These are phyloP conservation scores for Setaria viridis DNA, from an alignment of 202 grass and related monocot species.

Conservation along the genomic window DNA sequence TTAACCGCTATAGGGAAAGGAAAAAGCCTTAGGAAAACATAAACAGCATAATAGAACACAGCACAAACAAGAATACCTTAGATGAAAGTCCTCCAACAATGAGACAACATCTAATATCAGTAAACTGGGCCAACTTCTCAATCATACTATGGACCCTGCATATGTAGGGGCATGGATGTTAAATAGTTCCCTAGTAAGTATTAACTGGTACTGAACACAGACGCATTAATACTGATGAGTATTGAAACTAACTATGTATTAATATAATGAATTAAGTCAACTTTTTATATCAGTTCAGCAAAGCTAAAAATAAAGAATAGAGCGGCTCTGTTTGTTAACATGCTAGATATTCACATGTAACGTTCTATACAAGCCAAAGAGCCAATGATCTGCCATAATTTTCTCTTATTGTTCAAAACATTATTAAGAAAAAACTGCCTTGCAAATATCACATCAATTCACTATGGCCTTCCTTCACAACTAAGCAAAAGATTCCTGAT, in stretches of 20 bases:
- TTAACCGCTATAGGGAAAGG: background rate
- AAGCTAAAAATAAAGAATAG: background rate
- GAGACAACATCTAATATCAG: slow-evolving; percentile 96
- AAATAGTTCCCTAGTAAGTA: slow-evolving; percentile 25
- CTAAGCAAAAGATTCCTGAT: background rate
- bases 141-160: slow-evolving; percentile 98
- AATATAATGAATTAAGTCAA: background rate
- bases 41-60: slow-evolving; percentile 29
- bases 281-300: slow-evolving; percentile 2
- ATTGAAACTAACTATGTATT: slow-evolving; percentile 9
- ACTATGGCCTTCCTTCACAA: background rate
- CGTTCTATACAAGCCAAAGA: background rate
- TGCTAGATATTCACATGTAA: background rate
- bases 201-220: background rate
- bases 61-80: slow-evolving; percentile 61
- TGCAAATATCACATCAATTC: background rate
- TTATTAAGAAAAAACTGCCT: background rate
- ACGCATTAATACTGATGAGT: slow-evolving; percentile 17
- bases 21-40: background rate
- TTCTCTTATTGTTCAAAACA: background rate
- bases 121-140: slow-evolving; percentile 91
- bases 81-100: slow-evolving; percentile 92
- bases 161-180: slow-evolving; percentile 34
- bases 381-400: background rate
- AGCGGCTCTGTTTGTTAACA: background rate